These are phyloP conservation scores for Pythium guiyangense DNA, from an alignment of 352 stramenopile species.

Conservation along the genomic window DNA sequence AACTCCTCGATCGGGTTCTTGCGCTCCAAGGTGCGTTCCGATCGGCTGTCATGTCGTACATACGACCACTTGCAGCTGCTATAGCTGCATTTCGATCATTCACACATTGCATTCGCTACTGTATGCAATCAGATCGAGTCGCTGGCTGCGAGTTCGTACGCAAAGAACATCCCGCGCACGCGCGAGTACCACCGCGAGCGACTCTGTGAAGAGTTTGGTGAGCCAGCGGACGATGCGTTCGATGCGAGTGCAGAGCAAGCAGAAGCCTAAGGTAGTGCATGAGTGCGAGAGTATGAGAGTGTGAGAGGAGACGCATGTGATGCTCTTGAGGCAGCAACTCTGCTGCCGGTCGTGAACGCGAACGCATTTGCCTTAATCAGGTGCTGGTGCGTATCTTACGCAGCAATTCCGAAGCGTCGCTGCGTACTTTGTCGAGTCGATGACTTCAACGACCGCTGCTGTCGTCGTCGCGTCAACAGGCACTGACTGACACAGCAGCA, in stretches of 20 bases:
- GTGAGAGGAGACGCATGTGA: too few relatives aligned
- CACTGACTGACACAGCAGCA: not conserved
- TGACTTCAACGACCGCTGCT: not conserved
- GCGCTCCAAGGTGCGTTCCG: slow-evolving; percentile 43
- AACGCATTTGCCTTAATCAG: too few relatives aligned
- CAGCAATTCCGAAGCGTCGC: too few relatives aligned
- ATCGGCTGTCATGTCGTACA: not conserved
- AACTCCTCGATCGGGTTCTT: slow-evolving; percentile 74
- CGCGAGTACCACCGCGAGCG: slow-evolving; percentile 58
- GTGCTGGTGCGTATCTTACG: too few relatives aligned
- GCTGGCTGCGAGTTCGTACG: slow-evolving; percentile 67
- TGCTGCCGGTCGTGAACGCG: too few relatives aligned
- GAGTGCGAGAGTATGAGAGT: not conserved
- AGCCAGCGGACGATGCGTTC: not conserved
- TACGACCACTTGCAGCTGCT: not conserved
- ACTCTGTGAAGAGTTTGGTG: slow-evolving; percentile 57
- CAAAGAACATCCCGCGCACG: slow-evolving; percentile 51
- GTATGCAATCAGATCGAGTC: slow-evolving; percentile 44
- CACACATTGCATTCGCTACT: not conserved
- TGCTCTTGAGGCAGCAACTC: too few relatives aligned
- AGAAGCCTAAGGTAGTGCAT: not conserved
- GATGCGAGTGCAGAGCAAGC: not conserved
- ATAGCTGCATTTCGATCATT: not conserved
- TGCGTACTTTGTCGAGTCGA: too few relatives aligned
- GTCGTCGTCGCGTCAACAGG: not conserved